These are phyloP conservation scores for Eimeria maxima DNA, from an alignment of 169 alveolate genomes.

Conservation along the genomic window DNA sequence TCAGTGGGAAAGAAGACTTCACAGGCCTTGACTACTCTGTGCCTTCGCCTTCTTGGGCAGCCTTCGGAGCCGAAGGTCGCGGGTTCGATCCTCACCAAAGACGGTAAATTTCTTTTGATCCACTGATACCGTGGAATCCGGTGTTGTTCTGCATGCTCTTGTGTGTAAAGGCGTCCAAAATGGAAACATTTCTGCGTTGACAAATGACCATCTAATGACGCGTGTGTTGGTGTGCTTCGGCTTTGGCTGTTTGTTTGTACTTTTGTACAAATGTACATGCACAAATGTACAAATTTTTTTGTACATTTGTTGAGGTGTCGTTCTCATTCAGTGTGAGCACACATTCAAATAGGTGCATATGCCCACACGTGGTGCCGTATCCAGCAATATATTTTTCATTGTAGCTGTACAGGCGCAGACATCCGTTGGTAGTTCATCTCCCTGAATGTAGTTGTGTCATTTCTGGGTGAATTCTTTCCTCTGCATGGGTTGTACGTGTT, in stretches of 20 bases:
- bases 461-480: too few relatives aligned
- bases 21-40: slow-evolving; percentile 90
- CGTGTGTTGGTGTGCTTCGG: neutral
- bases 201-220: neutral
- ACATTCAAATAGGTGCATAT: too few relatives aligned
- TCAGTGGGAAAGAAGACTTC: slow-evolving; percentile 82
- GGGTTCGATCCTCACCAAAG: slow-evolving; percentile 93
- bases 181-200: neutral
- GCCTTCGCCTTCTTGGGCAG: slow-evolving; percentile 94
- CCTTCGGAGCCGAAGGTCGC: slow-evolving; percentile 90
- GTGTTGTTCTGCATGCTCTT: neutral
- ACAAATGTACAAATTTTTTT: too few relatives aligned
- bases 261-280: too few relatives aligned
- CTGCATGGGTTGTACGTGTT: neutral
- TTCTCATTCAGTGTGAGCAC: too few relatives aligned
- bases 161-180: neutral
- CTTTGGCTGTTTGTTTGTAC: neutral
- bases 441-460: too few relatives aligned
- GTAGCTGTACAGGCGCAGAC: too few relatives aligned
- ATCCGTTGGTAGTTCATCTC: neutral
- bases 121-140: neutral
- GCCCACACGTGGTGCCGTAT: too few relatives aligned
- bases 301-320: neutral
- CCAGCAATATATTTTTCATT: too few relatives aligned
- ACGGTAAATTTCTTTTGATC: slow-evolving; percentile 72